Conservation (phyloP, 371 early-diverging fungal genomes). For the Mucor mucedo region DNA sequence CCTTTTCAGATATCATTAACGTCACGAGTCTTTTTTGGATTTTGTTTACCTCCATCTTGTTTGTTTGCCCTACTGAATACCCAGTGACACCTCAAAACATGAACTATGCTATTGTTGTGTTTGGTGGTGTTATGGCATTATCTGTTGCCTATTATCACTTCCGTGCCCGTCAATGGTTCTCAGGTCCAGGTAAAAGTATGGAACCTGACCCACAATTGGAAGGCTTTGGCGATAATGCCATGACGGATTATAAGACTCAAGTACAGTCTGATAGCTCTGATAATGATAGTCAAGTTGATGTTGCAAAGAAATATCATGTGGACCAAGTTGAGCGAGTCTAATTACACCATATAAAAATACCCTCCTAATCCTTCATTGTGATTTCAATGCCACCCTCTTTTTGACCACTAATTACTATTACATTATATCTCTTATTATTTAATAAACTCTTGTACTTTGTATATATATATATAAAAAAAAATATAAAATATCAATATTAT, state of each 20-base stretch:
- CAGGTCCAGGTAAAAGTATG: constrained; percentile 48
- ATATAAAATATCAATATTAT: not conserved
- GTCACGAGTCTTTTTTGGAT: constrained; percentile 61
- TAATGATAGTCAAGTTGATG: not conserved
- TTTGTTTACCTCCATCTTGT: constrained; percentile 60
- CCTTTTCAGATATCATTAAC: constrained; percentile 56
- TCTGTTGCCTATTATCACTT: constrained; percentile 49
- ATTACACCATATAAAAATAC: not conserved
- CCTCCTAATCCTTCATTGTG: not conserved
- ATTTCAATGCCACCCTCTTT: not conserved
- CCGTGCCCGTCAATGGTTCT: constrained; percentile 59
- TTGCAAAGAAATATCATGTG: constrained; percentile 9
- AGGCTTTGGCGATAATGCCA: not conserved
- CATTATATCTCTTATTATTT: not conserved
- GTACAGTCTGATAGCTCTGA: not conserved
- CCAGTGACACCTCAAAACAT: constrained; percentile 63
- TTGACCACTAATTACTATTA: not conserved
- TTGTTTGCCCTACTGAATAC: constrained; percentile 61
- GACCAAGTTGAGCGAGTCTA: constrained; percentile 20
- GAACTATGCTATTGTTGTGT: constrained; percentile 48
- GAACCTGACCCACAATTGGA: constrained; percentile 36
- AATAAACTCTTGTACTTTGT: constrained; percentile 4
- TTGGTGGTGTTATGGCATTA: constrained; percentile 36
- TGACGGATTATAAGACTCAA: not conserved
- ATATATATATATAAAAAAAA: no score